Conservation (phyloP, 371 early-diverging fungal genomes). For the Capniomyces stellatus region DNA sequence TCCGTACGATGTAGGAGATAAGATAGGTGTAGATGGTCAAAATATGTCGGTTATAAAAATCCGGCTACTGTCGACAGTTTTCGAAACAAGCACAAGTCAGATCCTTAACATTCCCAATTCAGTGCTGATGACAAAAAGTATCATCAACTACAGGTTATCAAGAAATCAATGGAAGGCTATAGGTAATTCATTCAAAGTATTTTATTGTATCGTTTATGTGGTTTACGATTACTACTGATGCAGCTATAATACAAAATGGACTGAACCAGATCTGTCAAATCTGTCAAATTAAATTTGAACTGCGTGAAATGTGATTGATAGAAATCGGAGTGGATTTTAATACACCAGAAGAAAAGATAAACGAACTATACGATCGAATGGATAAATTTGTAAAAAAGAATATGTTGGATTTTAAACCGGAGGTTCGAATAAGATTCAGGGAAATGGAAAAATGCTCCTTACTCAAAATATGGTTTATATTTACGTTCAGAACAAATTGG, state of each 20-base stretch:
- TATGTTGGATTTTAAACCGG: slow-evolving; percentile 13
- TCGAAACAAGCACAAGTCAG: slow-evolving; percentile 45
- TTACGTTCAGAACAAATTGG: slow-evolving; percentile 25
- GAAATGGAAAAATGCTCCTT: slow-evolving; percentile 17
- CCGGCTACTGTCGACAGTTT: slow-evolving; percentile 49
- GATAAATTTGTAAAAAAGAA: slow-evolving; percentile 14
- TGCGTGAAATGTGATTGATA: too few species aligned
- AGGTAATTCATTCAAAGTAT: too few species aligned
- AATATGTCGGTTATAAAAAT: slow-evolving; percentile 54
- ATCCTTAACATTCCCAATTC: slow-evolving; percentile 56
- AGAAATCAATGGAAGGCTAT: slow-evolving; percentile 20
- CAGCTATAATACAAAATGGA: neutral
- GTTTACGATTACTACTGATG: too few species aligned
- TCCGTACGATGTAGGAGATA: slow-evolving; percentile 57
- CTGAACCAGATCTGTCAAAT: neutral
- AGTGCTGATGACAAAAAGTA: slow-evolving; percentile 42
- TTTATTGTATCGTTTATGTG: too few species aligned
- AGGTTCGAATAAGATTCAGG: slow-evolving; percentile 13
- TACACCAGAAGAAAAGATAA: slow-evolving; percentile 17
- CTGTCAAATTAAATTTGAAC: neutral
- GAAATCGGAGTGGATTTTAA: slow-evolving; percentile 14
- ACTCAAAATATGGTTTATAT: slow-evolving; percentile 13
- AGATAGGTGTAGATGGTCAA: slow-evolving; percentile 44
- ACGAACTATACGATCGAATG: slow-evolving; percentile 18
- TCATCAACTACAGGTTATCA: slow-evolving; percentile 42